Evolutionary conservation across 257 asterid genomes (phyloP), one percentile per base, ranked within the genome.

Genomic region (Solanum piurae): DNA sequence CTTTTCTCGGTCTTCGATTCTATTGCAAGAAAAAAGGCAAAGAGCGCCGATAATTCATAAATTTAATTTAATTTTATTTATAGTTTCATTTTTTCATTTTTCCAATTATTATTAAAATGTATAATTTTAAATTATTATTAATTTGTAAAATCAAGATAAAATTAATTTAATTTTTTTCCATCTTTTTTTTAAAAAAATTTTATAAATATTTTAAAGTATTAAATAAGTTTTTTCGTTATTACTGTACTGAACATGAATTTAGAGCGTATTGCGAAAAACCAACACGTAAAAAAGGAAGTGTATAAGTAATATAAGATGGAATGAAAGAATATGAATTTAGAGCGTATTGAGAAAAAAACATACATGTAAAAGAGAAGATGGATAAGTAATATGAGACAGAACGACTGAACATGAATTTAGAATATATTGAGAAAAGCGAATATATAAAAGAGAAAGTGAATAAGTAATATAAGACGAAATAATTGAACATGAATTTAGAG

Each of bases 1-100:
- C 93, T 94, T 94, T 93, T 89, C 31, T 88, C 87, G 88, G 94
- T 92, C 94, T 29, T 88, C 90, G 93, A 90, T 91, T 92, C 92
- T 87, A 85, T 84, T 79, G 86, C 40, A 89, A 87, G 87, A 89
- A 76, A 91, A 91, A 90, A 55, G 89, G 94, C 83, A 85, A 74
- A 87, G 89, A 92, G 87, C 87, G 86, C 86, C 85, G 88, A 88
- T 91, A 89, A 92, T 91, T 90, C 93, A 87, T 88, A 92, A 83
- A 25, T 18, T 44, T 79, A 6, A 21, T 64, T 64, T 64, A 0
- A 64, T 68, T 42, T 79, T 49, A 25, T 42, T 37, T 76, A 38
- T 40, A 13, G 14, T 44, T 77, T 77, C 31, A 44, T 31, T 13
- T 25, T 79, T 79, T 44, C 23, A 68, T 13, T 0, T 68, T 55